Evolutionary conservation across 2,329 filamentous ascomycete genomes (phyloP), one percentile per base, ranked within the genome.

Genomic region (Xylariaceae sp.): DNA sequence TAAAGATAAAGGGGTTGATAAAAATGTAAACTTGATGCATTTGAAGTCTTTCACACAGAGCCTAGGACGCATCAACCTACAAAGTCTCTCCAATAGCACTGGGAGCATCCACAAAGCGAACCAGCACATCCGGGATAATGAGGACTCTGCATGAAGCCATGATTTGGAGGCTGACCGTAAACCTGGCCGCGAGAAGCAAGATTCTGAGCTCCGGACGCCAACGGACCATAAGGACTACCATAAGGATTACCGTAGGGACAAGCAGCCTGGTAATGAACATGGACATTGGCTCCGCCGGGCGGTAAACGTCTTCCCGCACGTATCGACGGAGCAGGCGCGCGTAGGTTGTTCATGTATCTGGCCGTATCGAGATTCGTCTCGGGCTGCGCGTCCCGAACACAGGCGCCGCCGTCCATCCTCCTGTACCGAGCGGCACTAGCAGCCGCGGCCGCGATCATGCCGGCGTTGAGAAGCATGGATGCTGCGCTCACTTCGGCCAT

Each of bases 11-110:
- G 51, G 4, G 37, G 23, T n/a, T n/a, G n/a, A n/a, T n/a, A n/a
- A n/a, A n/a, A n/a, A n/a, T n/a, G n/a, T n/a, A n/a, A n/a, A n/a
- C n/a, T n/a, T n/a, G n/a, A 49, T 30, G 42, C 5, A n/a, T n/a
- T 5, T n/a, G 6, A 18, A 45, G 34, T 8, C 35, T 10, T 9
- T 13, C 8, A 42, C 11, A 13, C 9, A 3, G 37, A 42, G 37
- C 1, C 9, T 6, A 1, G 17, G 51, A 54, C n/a, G 30, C 10
- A n/a, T 7, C 34, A 55, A 59, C 68, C 55, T 57, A 69, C 68
- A 55, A 68, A 68, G 30, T 65, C 66, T 47, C 60, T 64, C 55
- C 66, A 68, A 47, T 68, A 68, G 8, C 67, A 69, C 37, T 64
- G 61, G 5, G 64, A 55, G 50, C 68, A 69, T 53, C 63, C 68